These are phyloP conservation scores for Clonostachys solani DNA, from an alignment of 2,329 filamentous ascomycete species.

Conservation along the genomic window DNA sequence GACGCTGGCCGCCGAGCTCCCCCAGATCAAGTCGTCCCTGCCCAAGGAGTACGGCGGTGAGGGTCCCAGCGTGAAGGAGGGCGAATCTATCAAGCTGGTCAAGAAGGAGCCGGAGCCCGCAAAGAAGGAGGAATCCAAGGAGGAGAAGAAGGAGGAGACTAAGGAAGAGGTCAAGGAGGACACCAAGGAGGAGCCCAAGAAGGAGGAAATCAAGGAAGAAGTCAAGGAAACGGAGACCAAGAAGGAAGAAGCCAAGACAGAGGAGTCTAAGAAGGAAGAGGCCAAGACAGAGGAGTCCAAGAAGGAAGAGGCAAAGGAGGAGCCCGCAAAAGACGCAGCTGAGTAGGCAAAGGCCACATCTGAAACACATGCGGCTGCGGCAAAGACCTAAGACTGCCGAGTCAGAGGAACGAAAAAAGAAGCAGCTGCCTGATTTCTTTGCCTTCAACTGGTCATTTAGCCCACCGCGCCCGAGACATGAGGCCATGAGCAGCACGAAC, in stretches of 20 bases:
- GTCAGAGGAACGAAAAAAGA: too few relatives aligned
- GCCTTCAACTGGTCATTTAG: too few relatives aligned
- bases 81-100: slow-evolving; percentile 20
- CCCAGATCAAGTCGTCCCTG: slow-evolving; percentile 56
- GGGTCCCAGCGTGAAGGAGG: slow-evolving; percentile 36
- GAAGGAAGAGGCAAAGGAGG: slow-evolving; percentile 5
- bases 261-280: slow-evolving; percentile 2
- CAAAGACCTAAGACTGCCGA: too few relatives aligned
- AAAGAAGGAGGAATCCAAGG: neutral
- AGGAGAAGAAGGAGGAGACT: neutral
- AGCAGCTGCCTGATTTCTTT: too few relatives aligned
- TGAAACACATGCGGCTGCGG: too few relatives aligned
- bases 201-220: neutral
- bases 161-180: slow-evolving; percentile 26
- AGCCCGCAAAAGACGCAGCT: too few relatives aligned
- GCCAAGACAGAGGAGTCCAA: too few relatives aligned
- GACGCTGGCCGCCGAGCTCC: slow-evolving; percentile 59
- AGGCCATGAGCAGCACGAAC: too few relatives aligned
- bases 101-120: slow-evolving; percentile 3
- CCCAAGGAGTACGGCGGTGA: slow-evolving; percentile 79
- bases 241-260: neutral
- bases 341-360: too few relatives aligned
- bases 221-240: neutral
- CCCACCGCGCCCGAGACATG: too few relatives aligned
- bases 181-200: slow-evolving; percentile 2